Evolutionary conservation across 306 rosid species (phyloP).

Genomic region (Boehmeria nivea): DNA sequence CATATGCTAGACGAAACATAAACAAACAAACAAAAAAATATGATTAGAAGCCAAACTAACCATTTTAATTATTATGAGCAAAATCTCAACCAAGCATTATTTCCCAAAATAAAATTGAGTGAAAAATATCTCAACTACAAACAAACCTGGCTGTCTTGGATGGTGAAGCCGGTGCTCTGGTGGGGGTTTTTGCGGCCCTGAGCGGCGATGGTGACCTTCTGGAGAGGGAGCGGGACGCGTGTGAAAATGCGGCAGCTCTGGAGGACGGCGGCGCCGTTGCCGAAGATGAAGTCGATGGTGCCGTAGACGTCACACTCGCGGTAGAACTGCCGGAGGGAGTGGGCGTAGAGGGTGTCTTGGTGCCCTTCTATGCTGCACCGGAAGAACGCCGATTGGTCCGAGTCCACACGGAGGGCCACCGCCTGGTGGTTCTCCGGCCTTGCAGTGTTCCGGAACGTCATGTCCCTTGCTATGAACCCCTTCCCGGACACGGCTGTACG

Average conservation of each 20-base stretch:
- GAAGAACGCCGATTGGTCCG: slow-evolving; percentile 79
- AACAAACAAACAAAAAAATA: too few species aligned
- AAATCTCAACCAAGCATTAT: too few species aligned
- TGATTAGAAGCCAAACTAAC: too few species aligned
- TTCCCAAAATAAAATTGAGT: too few species aligned
- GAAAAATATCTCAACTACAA: too few species aligned
- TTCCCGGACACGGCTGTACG: slow-evolving; percentile 67
- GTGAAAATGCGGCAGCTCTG: slow-evolving; percentile 78
- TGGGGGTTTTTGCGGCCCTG: slow-evolving; percentile 77
- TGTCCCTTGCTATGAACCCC: slow-evolving; percentile 74
- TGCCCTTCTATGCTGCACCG: slow-evolving; percentile 74
- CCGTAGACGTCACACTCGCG: slow-evolving; percentile 72
- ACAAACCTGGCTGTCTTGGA: slow-evolving; percentile 54
- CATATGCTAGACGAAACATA: too few species aligned
- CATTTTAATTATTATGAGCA: too few species aligned
- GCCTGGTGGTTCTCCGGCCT: slow-evolving; percentile 68
- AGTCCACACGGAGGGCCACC: slow-evolving; percentile 78
- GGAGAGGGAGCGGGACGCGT: slow-evolving; percentile 59
- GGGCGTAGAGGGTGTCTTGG: slow-evolving; percentile 87
- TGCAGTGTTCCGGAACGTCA: slow-evolving; percentile 68
- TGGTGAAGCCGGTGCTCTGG: slow-evolving; percentile 67
- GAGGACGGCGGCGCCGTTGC: slow-evolving; percentile 75
- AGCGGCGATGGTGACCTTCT: slow-evolving; percentile 77
- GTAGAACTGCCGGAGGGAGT: slow-evolving; percentile 70
- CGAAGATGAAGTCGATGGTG: slow-evolving; percentile 82